Base-by-base conservation (phyloP, 345 rosid species). In the Eucalyptus brandiana region DNA sequence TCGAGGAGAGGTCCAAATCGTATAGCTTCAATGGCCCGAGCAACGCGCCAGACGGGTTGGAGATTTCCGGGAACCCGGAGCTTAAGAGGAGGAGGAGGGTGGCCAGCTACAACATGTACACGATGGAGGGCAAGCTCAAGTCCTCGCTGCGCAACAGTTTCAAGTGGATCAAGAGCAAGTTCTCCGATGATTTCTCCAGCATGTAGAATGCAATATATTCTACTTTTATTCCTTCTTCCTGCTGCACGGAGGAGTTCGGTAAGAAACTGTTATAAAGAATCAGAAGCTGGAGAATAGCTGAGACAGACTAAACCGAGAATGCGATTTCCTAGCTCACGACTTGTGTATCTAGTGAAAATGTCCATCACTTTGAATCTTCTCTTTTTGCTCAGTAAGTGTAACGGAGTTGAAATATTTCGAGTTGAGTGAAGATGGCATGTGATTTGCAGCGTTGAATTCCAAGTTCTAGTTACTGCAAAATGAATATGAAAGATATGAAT, bases 161-260 rank as follows among this genome's bases (percentile, higher is more conserved):
- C 90, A 95, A 94, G 93, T 95, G 97, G 97, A 94, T 95, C 93
- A 95, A 93, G 92, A 95, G 89, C 94, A 95, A 94, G 91, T 92
- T 94, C 88, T 37, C 86, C 2, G 89, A 89, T 34, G 90, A 93
- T 40, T 88, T 72, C 80, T 92, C 80, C 69, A 87, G 92, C 83
- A 80, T 47, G 18, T 91, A 42, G 87, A 48, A 86, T 91, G 14
- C 85, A 23, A 37, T 47, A 9, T 72, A 67, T 13, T 40, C 47
- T 54, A 47, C 48, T n/a, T 6, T 2, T 12, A 19, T 23, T 83
- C 42, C 53, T 86, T 86, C 89, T 48, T 30, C 83, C 88, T 89
- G 42, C 37, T 16, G 49, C n/a, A 37, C 37, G 54, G n/a, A 16
- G 54, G 32, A 15, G 21, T n/a, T 65, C 76, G 37, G 76, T 65